Percentiles rank a stretch among this genome's conserved stretches.
These are phyloP conservation scores for Carex littledalei DNA, from an alignment of 176 grass and related monocot species.

Conservation along the genomic window DNA sequence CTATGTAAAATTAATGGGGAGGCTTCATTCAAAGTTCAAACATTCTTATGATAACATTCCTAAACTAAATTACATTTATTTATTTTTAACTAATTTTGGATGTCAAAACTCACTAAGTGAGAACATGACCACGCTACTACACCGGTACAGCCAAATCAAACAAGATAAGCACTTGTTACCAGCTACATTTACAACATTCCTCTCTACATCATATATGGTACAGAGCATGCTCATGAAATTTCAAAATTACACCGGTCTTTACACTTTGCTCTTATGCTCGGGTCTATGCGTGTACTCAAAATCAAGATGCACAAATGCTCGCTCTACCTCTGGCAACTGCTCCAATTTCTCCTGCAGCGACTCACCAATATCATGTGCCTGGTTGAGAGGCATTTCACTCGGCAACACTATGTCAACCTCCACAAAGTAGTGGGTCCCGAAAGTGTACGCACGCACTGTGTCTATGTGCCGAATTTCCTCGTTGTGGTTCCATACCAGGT, in stretches of 20 bases:
- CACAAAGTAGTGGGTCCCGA: constrained; percentile 78
- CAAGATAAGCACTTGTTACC: background rate
- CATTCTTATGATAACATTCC: background rate
- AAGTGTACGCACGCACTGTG: constrained; percentile 72
- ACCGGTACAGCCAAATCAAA: background rate
- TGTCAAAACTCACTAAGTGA: background rate
- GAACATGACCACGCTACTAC: background rate
- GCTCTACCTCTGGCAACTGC: constrained; percentile 70
- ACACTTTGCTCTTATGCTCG: constrained; percentile 57
- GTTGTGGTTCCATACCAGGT: constrained; percentile 86
- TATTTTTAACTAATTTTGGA: background rate
- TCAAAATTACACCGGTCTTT: background rate
- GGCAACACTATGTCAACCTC: constrained; percentile 79
- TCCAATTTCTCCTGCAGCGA: constrained; percentile 79
- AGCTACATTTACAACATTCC: background rate
- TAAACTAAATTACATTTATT: background rate
- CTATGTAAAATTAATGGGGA: background rate
- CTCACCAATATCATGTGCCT: constrained; percentile 80
- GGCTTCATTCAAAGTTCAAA: background rate
- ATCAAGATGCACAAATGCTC: constrained; percentile 79
- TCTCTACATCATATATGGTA: background rate
- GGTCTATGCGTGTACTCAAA: constrained; percentile 69
- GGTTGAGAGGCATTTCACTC: constrained; percentile 53
- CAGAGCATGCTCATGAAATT: background rate
- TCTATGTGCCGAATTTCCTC: constrained; percentile 68